Base-by-base conservation (phyloP, 2,329 filamentous ascomycete genomes). In the Hymenoscyphus occultus region DNA sequence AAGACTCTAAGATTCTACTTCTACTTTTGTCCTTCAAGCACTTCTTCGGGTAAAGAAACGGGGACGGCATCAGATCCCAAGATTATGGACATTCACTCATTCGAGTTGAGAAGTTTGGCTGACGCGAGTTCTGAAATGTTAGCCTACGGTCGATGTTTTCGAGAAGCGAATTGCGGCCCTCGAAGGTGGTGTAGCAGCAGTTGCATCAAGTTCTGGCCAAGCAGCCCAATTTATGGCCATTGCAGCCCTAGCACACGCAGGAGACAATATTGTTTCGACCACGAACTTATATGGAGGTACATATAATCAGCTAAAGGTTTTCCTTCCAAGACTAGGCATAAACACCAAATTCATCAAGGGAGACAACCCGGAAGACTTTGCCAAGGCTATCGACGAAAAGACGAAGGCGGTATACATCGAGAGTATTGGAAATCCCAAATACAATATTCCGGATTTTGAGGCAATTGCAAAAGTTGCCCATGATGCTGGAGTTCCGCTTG, bases 121-220 rank as follows among this genome's bases (percentile, higher is more conserved):
- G 59, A 70, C 64, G 16, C n/a, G 32, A 54, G 51, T 1, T 42
- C 59, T 19, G 28, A 51, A 48, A 51, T 10, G 3, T 31, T 39
- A 92, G 89, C 93, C 94, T 2, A 98, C 94, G 0, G 90, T 94
- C 71, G 94, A 96, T 78, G 94, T 98, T 35, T 94, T 99, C 70
- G 95, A 99, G 81, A 96, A 97, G 82, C 88, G 94, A 67, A 90
- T 97, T 60, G 93, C 94, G n/a, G 93, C 94, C 14, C 87, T 98
- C 4, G 95, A 99, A 80, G 94, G 93, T 39, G 95, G 95, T 74
- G 87, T 91, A 39, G 93, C 91, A 16, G 93, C 92, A 56, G 85
- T 97, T 35, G 93, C 92, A 5, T 86, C 93, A 54, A 83, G 92
- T 0, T 97, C 93, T 0, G 93, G 94, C 64, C 93, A 97, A 78